These are phyloP conservation scores for Hagleromyces aurorensis DNA, from an alignment of 805 yeast species.

Conservation along the genomic window DNA sequence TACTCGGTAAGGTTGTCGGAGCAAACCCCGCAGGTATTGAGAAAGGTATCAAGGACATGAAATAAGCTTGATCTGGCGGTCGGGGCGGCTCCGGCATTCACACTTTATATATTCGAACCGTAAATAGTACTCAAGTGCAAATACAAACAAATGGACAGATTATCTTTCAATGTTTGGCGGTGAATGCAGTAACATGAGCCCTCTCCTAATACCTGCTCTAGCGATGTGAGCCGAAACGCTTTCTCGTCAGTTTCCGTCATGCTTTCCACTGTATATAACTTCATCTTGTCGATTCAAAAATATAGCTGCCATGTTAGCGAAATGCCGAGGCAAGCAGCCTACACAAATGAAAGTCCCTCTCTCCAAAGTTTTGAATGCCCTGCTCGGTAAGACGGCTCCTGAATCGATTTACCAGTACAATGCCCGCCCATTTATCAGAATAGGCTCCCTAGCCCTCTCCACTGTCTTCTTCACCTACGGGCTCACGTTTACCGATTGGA, in stretches of 20 bases:
- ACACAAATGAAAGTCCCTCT: slow-evolving; percentile 14
- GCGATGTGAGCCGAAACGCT: too few species aligned
- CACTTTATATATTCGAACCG: too few species aligned
- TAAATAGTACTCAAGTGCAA: not conserved
- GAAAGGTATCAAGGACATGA: slow-evolving; percentile 28
- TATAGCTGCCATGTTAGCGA: not conserved
- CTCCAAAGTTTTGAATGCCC: slow-evolving; percentile 14
- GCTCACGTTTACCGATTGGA: slow-evolving; percentile 23
- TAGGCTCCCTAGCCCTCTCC: slow-evolving; percentile 19
- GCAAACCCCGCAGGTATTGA: slow-evolving; percentile 39
- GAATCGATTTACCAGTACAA: slow-evolving; percentile 18
- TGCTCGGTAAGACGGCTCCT: slow-evolving; percentile 17
- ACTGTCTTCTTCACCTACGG: slow-evolving; percentile 24
- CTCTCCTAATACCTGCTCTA: too few species aligned
- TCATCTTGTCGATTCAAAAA: too few species aligned
- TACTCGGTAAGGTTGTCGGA: slow-evolving; percentile 53
- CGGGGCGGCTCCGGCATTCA: too few species aligned
- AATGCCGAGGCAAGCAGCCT: too few species aligned
- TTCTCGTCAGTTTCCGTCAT: too few species aligned
- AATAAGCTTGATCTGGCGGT: too few species aligned
- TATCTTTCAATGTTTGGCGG: not conserved
- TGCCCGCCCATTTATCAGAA: slow-evolving; percentile 11
- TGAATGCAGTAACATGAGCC: not conserved
- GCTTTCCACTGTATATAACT: too few species aligned
- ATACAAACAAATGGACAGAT: not conserved